A percentile compares a stretch with the other conserved stretches of the same genome.
phyloP scores from a whole-genome alignment of 495 filamentous ascomycete genomes.

The Evansstolkia leycettana region DNA sequence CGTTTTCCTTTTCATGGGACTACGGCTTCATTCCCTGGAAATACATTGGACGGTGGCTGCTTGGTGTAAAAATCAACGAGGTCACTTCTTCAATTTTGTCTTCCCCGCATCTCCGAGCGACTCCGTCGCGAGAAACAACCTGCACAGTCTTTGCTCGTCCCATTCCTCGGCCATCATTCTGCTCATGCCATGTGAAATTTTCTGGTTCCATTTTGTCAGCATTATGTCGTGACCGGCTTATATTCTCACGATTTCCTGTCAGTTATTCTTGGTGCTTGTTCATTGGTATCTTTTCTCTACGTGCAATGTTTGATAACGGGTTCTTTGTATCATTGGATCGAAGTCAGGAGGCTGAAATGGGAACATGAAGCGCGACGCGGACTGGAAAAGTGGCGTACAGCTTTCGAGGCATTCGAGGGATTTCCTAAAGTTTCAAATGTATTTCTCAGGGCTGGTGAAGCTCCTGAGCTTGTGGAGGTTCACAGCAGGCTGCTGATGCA shows the following conservation, averaged over 20 bases:
- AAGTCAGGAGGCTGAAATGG: conserved; percentile 9
- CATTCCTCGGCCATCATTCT: conserved; percentile 1
- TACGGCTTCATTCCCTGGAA: too few relatives aligned
- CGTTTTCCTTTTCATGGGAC: too few relatives aligned
- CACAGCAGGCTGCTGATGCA: too few relatives aligned
- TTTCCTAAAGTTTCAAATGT: conserved; percentile 1
- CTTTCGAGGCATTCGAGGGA: conserved; percentile 2
- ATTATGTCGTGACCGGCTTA: background rate
- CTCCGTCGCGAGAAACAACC: too few relatives aligned
- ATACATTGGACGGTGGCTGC: too few relatives aligned
- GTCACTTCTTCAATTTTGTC: too few relatives aligned
- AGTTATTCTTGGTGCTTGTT: conserved; percentile 2
- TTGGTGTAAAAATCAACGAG: too few relatives aligned
- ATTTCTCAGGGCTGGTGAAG: too few relatives aligned
- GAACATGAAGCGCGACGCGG: conserved; percentile 6
- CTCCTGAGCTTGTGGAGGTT: too few relatives aligned
- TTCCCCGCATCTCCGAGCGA: too few relatives aligned
- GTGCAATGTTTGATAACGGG: conserved; percentile 18
- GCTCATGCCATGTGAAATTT: conserved; percentile 1
- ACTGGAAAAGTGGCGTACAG: conserved; percentile 7
- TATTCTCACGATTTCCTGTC: conserved; percentile 1
- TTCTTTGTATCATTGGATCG: conserved; percentile 10
- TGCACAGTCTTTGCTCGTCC: conserved; percentile 1
- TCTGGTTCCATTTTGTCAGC: background rate
- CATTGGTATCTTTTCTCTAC: conserved; percentile 8